Conservation (phyloP, 805 yeast genomes). For the Yarrowia sp. region DNA sequence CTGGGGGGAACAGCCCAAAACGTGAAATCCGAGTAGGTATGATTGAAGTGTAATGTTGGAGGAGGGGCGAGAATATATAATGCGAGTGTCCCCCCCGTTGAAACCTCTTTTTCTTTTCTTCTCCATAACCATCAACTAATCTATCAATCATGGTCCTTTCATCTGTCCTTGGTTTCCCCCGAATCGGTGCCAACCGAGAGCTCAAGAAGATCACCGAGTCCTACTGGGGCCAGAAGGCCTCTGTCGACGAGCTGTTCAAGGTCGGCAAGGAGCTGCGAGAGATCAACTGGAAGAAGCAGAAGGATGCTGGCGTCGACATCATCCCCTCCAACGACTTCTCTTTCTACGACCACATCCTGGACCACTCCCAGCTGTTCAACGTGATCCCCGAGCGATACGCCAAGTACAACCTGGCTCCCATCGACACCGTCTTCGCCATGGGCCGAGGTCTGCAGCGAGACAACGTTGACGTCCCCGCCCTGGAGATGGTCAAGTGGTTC, state of each 20-base stretch:
- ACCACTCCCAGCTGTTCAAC: conserved; percentile 89
- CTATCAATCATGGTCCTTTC: conserved; percentile 81
- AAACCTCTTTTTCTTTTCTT: background rate
- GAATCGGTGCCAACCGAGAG: conserved; percentile 99
- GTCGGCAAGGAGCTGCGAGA: conserved; percentile 96
- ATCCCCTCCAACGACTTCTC: conserved; percentile 98
- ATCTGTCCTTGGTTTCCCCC: conserved; percentile 98
- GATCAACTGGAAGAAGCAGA: conserved; percentile 96
- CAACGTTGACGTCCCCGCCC: conserved; percentile 98
- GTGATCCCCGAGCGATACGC: conserved; percentile 97
- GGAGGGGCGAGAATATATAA: conserved; percentile 4
- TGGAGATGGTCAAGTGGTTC: conserved; percentile 99
- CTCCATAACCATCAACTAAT: background rate
- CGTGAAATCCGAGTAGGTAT: conserved; percentile 35
- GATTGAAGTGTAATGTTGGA: background rate
- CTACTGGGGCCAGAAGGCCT: conserved; percentile 95
- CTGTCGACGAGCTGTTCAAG: conserved; percentile 83
- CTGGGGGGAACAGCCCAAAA: conserved; percentile 19
- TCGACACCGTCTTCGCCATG: conserved; percentile 97
- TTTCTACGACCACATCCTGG: conserved; percentile 96
- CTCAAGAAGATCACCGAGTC: conserved; percentile 98
- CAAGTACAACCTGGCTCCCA: conserved; percentile 84
- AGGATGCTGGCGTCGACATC: conserved; percentile 95
- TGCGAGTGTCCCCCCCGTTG: conserved; percentile 4
- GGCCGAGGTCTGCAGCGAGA: conserved; percentile 99